These are phyloP conservation scores for Lachnellula subtilissima DNA, from an alignment of 2,329 filamentous ascomycete genomes.

Conservation along the genomic window DNA sequence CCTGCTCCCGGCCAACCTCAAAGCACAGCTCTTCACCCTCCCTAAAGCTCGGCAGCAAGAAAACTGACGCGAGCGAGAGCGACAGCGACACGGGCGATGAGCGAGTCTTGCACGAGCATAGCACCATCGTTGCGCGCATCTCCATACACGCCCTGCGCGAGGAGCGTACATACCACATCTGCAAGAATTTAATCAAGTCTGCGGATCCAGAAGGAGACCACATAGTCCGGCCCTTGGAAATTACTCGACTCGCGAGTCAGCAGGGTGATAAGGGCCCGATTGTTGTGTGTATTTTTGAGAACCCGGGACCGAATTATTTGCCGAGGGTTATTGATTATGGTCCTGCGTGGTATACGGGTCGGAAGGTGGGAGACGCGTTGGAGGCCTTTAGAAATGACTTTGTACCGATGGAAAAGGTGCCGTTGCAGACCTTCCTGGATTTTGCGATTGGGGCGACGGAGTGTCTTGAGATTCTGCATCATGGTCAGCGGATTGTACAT, in stretches of 20 bases:
- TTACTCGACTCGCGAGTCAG: slow-evolving; percentile 65
- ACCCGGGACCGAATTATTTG: slow-evolving; percentile 70
- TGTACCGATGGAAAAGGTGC: slow-evolving; percentile 54
- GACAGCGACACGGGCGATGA: slow-evolving; percentile 22
- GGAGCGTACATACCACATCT: slow-evolving; percentile 82
- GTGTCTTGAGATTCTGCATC: slow-evolving; percentile 86
- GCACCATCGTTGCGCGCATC: slow-evolving; percentile 65
- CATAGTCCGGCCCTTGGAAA: slow-evolving; percentile 75
- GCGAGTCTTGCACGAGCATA: slow-evolving; percentile 32
- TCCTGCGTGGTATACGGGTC: slow-evolving; percentile 62
- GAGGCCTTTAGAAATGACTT: slow-evolving; percentile 32
- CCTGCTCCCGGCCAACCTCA: slow-evolving; percentile 33
- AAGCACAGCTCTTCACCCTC: neutral
- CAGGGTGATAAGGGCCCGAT: slow-evolving; percentile 67
- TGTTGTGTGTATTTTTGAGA: slow-evolving; percentile 75
- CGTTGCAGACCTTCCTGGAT: slow-evolving; percentile 74
- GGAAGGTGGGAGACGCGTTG: slow-evolving; percentile 45
- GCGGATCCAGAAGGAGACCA: slow-evolving; percentile 70
- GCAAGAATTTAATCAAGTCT: slow-evolving; percentile 64
- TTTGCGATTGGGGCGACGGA: slow-evolving; percentile 86
- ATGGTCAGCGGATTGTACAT: slow-evolving; percentile 79
- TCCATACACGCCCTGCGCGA: slow-evolving; percentile 78
- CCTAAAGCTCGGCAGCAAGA: slow-evolving; percentile 1
- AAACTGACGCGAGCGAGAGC: slow-evolving; percentile 15
- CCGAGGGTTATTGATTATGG: slow-evolving; percentile 70